Percentiles rank a stretch among this genome's conserved stretches.
Evolutionary conservation across 2,329 filamentous ascomycete species (phyloP).

Genomic region (Diaporthe longicolla): DNA sequence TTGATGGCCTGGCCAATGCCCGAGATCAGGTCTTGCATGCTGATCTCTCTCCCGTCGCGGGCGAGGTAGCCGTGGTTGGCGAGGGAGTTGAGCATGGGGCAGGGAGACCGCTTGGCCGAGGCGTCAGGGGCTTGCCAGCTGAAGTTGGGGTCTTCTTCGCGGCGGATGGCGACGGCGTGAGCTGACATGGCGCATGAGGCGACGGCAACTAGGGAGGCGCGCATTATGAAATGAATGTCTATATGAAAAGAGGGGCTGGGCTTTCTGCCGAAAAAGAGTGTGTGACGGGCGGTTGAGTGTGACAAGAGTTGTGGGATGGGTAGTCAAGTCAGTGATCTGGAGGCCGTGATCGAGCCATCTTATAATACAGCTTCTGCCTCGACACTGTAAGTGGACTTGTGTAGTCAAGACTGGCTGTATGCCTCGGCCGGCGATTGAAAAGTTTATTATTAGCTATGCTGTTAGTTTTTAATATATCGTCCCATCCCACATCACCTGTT

Average conservation of each 20-base stretch:
- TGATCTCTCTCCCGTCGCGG: conserved; percentile 19
- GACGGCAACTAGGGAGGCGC: conserved; percentile 5
- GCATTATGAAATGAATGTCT: conserved; percentile 13
- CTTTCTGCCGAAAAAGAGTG: conserved; percentile 1
- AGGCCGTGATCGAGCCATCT: neutral
- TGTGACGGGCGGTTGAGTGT: neutral
- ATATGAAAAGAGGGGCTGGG: conserved; percentile 17
- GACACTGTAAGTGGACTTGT: neutral
- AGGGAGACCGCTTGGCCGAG: conserved; percentile 18
- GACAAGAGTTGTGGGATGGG: neutral
- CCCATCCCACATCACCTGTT: conserved; percentile 7
- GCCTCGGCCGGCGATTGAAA: neutral
- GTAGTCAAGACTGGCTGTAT: neutral
- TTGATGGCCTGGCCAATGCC: conserved; percentile 13
- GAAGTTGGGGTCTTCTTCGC: conserved; percentile 23
- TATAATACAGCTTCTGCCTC: conserved; percentile 5
- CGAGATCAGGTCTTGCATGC: conserved; percentile 18
- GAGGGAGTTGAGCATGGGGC: conserved; percentile 32
- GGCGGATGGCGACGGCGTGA: conserved; percentile 17
- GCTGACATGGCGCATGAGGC: conserved; percentile 22
- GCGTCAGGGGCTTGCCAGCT: conserved; percentile 16
- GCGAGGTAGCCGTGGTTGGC: conserved; percentile 34
- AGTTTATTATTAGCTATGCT: conserved; percentile 20
- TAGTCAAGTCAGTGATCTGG: neutral
- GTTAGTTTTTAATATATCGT: neutral